Evolutionary conservation across 495 filamentous ascomycete genomes (phyloP).

Genomic region (Daldinia concentrica): DNA sequence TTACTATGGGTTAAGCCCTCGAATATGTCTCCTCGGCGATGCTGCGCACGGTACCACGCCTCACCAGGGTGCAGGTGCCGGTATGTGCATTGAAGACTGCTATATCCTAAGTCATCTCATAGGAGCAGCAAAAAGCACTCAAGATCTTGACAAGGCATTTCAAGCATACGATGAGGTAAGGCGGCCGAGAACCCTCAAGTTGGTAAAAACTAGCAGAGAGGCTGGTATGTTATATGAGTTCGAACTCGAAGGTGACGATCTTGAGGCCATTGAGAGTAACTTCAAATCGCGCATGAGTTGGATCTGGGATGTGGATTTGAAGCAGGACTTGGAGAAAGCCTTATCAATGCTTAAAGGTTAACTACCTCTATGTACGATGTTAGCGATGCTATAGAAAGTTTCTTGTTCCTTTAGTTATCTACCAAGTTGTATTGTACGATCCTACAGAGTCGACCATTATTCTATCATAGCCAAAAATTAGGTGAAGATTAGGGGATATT

Average conservation of each 20-base stretch:
- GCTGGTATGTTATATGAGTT: slow-evolving; percentile 53
- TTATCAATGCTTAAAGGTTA: slow-evolving; percentile 8
- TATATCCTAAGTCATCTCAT: slow-evolving; percentile 67
- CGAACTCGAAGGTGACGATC: slow-evolving; percentile 40
- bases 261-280: slow-evolving; percentile 45
- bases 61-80: slow-evolving; percentile 74
- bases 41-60: slow-evolving; percentile 76
- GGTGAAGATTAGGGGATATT: neutral
- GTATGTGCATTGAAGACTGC: slow-evolving; percentile 75
- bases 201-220: slow-evolving; percentile 55
- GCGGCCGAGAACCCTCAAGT: slow-evolving; percentile 56
- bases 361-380: neutral
- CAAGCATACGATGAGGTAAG: slow-evolving; percentile 68
- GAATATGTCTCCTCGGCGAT: slow-evolving; percentile 70
- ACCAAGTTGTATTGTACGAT: neutral
- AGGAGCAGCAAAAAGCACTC: slow-evolving; percentile 50
- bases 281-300: slow-evolving; percentile 44
- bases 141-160: slow-evolving; percentile 63
- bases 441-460: neutral
- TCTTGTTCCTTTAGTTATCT: neutral
- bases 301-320: slow-evolving; percentile 51
- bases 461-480: neutral
- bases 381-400: neutral
- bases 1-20: slow-evolving; percentile 51
- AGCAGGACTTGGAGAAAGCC: slow-evolving; percentile 39